Evolutionary conservation across 495 filamentous ascomycete species (phyloP), one percentile per base, ranked within the genome.

Genomic region (Talaromyces proteolyticus): DNA sequence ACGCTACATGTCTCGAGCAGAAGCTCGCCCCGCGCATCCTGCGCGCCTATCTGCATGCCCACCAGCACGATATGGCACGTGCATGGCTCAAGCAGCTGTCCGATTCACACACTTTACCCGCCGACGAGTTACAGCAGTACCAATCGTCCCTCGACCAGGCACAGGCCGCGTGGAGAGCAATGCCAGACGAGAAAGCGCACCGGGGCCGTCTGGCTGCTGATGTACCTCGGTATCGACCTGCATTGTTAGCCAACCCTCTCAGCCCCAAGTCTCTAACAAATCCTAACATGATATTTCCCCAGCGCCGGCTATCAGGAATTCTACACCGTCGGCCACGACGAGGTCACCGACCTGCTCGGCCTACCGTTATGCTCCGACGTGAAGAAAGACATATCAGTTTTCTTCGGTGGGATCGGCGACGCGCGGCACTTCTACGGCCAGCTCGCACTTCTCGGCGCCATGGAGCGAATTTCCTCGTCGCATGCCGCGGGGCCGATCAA

Each of bases 391-490:
- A 6, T 49, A 7, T 40, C 47, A 6, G 36, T 49, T 7, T 49
- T 49, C 7, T 23, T 49, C 12, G 47, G 29, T 11, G 47, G 47
- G 19, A 17, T 49, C 18, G 38, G 92, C 88, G 8, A 92, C 79
- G 65, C 95, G 86, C 16, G 87, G 79, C 48, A 98, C 80, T 3
- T 82, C 81, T 63, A 93, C 86, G 3, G 93, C 87, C 43, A 96
- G 80, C 44, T 81, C 71, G 19, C 69, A 56, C 54, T 78, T 79
- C 62, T 96, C 89, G 44, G 74, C 47, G 36, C 24, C 36, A 23
- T 36, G 1, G 47, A 49, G 38, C 47, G 47, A 1, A 49, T 49
- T 49, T n/a, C 47, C 16, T 23, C 34, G 11, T 26, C 47, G 10
- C n/a, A n/a, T n/a, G n/a, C n/a, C n/a, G n/a, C n/a, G n/a, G n/a